phyloP scores from a whole-genome alignment of 2,329 filamentous ascomycete species.

The Colletotrichum magnum region DNA sequence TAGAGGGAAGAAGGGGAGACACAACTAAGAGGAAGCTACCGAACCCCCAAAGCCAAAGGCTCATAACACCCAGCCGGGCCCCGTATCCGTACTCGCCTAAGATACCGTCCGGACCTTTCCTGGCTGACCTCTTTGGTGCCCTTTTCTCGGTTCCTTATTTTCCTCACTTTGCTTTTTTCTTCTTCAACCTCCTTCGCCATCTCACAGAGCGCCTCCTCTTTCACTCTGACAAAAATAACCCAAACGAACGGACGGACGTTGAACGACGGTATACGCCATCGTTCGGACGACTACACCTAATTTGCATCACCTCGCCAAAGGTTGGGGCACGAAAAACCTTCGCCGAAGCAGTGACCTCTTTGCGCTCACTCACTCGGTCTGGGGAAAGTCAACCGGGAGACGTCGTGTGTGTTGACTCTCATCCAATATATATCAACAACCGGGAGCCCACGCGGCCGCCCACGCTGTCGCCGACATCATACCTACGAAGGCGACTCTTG shows the following conservation, averaged over 20 bases:
- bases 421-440: conserved; percentile 9
- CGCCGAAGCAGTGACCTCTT: conserved; percentile 12
- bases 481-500: neutral
- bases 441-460: neutral
- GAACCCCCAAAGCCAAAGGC: conserved; percentile 7
- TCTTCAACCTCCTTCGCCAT: neutral
- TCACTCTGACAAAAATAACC: neutral
- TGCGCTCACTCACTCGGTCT: neutral
- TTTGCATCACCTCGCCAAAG: neutral
- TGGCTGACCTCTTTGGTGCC: too few relatives aligned
- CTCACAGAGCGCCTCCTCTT: neutral
- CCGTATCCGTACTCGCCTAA: conserved; percentile 8
- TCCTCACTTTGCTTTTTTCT: neutral
- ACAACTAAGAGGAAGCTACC: conserved; percentile 13
- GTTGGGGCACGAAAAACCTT: conserved; percentile 12
- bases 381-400: neutral
- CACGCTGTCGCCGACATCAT: conserved; percentile 1
- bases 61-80: conserved; percentile 8
- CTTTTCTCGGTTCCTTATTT: neutral
- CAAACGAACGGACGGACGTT: conserved; percentile 18
- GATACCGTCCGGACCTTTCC: too few relatives aligned
- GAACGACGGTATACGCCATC: neutral
- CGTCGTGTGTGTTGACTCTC: neutral
- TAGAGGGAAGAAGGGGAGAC: neutral
- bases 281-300: conserved; percentile 25